Evolutionary conservation across 805 yeast genomes (phyloP), one percentile per base, ranked within the genome.

Genomic region (Candida broadrunensis): DNA sequence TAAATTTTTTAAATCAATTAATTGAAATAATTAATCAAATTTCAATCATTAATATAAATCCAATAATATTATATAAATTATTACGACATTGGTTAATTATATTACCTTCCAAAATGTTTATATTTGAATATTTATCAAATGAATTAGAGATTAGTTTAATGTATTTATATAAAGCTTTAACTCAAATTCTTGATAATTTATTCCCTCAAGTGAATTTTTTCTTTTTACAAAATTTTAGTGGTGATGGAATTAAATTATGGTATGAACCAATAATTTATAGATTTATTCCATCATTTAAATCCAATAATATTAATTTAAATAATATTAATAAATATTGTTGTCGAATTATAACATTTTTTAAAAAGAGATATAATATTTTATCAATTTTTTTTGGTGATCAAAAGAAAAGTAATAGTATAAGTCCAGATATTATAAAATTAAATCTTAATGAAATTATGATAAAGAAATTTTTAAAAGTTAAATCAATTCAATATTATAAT

Each of bases 151-250:
- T 40, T 7, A 19, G 48, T 2, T 19, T 54, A 5, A 39, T 50
- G 31, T 31, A 43, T 21, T 42, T 56, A 5, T 56, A 41, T 36
- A 25, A 38, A 14, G 30, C 52, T 2, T 35, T 59, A 31, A 36
- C 54, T 2, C 35, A 34, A 5, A 38, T 51, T 2, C 33, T 59
- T 14, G 52, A 51, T 36, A 51, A 50, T 42, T 33, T 59, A 23
- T 52, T 59, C 38, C 65, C 65, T 1, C 31, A 42, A 6, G 55
- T 51, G 3, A 44, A 37, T n/a, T 53, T 43, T 30, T 38, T 50
- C 21, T 59, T 56, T 33, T 40, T 57, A 15, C 51, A 53, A 9
- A 47, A 48, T 23, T 59, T 59, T 37, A 41, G 43, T n/a, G 63
- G 61, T 3, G 51, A 51, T n/a, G 14, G 29, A 9, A 25, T 56